These are phyloP conservation scores for Piper longum DNA, from an alignment of 164 flowering plant genomes.

Conservation along the genomic window DNA sequence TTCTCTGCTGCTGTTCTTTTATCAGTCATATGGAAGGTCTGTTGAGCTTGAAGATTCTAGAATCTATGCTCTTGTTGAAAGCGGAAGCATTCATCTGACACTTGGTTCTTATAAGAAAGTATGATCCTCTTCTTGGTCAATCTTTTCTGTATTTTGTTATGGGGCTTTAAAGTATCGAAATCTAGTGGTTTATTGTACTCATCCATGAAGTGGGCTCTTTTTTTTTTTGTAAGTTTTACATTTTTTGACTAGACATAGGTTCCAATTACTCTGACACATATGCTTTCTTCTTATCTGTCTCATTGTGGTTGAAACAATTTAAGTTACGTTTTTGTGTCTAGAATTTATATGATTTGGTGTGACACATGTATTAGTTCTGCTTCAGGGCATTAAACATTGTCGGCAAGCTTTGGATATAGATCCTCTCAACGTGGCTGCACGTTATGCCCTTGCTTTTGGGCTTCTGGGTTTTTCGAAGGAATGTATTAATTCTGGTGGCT, in stretches of 20 bases:
- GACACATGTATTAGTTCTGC: neutral
- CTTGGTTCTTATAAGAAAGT: slow-evolving; percentile 80
- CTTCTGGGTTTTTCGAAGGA: slow-evolving; percentile 71
- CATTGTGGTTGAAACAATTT: neutral
- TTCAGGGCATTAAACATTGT: slow-evolving; percentile 77
- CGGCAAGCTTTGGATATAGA: slow-evolving; percentile 49
- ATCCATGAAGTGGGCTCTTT: too few relatives aligned
- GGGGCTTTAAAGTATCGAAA: too few relatives aligned
- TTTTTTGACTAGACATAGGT: too few relatives aligned
- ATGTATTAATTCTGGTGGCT: slow-evolving; percentile 59
- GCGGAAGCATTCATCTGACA: slow-evolving; percentile 71
- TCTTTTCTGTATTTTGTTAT: neutral
- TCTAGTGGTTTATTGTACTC: too few relatives aligned
- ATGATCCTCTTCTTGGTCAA: slow-evolving; percentile 1
- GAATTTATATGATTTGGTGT: neutral
- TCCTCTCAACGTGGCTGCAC: slow-evolving; percentile 54
- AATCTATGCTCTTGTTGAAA: slow-evolving; percentile 64
- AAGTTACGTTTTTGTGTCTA: neutral
- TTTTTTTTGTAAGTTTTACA: too few relatives aligned
- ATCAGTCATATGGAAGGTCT: slow-evolving; percentile 88
- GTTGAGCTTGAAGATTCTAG: slow-evolving; percentile 66
- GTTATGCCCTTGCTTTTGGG: slow-evolving; percentile 82
- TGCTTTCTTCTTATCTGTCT: neutral
- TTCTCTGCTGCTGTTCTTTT: slow-evolving; percentile 1
- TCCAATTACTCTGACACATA: too few relatives aligned